A percentile compares a stretch with the other conserved stretches of the same genome.
phyloP scores from a whole-genome alignment of 305 asterid species.

The Fraxinus latifolia region DNA sequence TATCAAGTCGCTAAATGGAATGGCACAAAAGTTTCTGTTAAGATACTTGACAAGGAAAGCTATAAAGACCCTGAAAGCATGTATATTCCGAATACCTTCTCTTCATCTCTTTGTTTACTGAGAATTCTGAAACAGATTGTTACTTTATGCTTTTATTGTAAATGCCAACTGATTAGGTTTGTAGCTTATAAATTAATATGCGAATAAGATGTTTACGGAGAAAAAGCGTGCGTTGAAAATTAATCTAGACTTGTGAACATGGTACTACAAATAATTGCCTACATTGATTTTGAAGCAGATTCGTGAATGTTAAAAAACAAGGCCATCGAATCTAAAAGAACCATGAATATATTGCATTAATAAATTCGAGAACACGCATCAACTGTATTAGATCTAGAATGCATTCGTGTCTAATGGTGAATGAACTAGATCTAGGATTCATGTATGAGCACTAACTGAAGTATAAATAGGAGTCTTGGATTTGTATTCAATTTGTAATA shows the following conservation, averaged over 20 bases:
- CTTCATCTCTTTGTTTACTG: conserved; percentile 15
- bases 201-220: background rate
- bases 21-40: conserved; percentile 94
- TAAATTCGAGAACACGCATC: background rate
- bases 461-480: background rate
- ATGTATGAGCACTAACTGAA: background rate
- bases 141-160: background rate
- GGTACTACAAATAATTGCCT: background rate
- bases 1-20: conserved; percentile 99
- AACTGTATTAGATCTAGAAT: background rate
- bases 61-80: conserved; percentile 72
- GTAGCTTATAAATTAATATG: background rate
- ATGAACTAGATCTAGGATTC: background rate
- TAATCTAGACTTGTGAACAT: background rate
- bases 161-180: background rate
- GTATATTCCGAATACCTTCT: conserved; percentile 35
- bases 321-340: background rate
- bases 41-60: conserved; percentile 89
- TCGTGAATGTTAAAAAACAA: background rate
- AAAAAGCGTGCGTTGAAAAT: background rate
- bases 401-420: background rate
- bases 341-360: background rate
- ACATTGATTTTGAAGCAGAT: background rate
- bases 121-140: background rate
- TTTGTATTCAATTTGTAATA: background rate